A percentile compares a stretch with the other conserved stretches of the same genome.
phyloP scores from a whole-genome alignment of 345 rosid species.

The Anacardium occidentale region DNA sequence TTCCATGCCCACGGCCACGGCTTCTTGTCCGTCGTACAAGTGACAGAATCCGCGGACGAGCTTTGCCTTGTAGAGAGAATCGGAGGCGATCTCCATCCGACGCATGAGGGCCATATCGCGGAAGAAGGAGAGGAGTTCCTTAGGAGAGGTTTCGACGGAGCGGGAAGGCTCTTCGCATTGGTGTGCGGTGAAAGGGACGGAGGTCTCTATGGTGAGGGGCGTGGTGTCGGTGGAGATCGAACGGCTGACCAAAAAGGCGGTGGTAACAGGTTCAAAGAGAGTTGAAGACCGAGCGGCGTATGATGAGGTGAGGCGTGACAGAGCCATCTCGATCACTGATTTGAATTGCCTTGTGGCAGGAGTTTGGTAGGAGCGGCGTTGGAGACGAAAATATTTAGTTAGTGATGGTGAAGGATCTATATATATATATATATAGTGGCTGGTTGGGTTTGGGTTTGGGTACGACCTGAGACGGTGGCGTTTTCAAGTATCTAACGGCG shows the following conservation, averaged over 20 bases:
- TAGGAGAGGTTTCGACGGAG: slow-evolving; percentile 56
- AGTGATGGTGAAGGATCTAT: neutral
- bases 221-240: slow-evolving; percentile 67
- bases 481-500: neutral
- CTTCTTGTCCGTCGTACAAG: slow-evolving; percentile 98
- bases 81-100: slow-evolving; percentile 94
- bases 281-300: slow-evolving; percentile 31
- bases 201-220: slow-evolving; percentile 79
- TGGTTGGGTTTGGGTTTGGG: no score
- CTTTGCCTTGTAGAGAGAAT: slow-evolving; percentile 97
- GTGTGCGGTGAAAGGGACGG: slow-evolving; percentile 82
- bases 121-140: slow-evolving; percentile 81
- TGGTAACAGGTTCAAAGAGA: slow-evolving; percentile 39
- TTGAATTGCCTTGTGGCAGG: neutral
- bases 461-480: no score
- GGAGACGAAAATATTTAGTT: no score
- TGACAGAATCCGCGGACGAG: slow-evolving; percentile 97
- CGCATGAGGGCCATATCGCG: slow-evolving; percentile 87
- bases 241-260: slow-evolving; percentile 44
- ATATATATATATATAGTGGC: no score
- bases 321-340: slow-evolving; percentile 52
- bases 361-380: slow-evolving; percentile 16
- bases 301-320: slow-evolving; percentile 43
- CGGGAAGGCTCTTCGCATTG: slow-evolving; percentile 84
- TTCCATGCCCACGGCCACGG: slow-evolving; percentile 92